phyloP scores from a whole-genome alignment of 2,329 filamentous ascomycete species.

The Pestalotiopsis sp. region DNA sequence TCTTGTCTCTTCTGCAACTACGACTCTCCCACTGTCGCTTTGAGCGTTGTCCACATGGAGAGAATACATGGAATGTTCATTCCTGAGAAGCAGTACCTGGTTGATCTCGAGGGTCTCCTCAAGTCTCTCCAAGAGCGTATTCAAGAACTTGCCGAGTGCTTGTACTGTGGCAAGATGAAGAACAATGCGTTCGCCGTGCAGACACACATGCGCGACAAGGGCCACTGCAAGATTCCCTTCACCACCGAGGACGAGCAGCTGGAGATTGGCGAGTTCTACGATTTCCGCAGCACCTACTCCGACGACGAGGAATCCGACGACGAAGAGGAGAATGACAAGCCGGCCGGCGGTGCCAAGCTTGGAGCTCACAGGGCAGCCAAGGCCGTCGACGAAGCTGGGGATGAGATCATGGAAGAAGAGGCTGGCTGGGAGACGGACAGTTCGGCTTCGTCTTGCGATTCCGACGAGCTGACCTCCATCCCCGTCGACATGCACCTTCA shows the following conservation, averaged over 20 bases:
- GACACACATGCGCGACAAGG: constrained; percentile 96
- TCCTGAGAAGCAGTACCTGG: constrained; percentile 83
- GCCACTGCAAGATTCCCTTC: constrained; percentile 96
- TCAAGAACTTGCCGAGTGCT: constrained; percentile 77
- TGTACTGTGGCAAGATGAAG: constrained; percentile 85
- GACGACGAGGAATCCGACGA: constrained; percentile 61
- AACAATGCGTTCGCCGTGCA: constrained; percentile 79
- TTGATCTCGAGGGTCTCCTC: constrained; percentile 80
- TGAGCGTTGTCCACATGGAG: constrained; percentile 88
- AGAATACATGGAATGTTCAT: constrained; percentile 95
- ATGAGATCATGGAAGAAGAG: constrained; percentile 54
- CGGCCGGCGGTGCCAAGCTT: constrained; percentile 68
- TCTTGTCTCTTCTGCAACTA: constrained; percentile 92
- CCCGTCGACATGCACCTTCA: constrained; percentile 73
- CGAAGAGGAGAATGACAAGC: constrained; percentile 54
- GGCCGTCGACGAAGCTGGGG: constrained; percentile 52
- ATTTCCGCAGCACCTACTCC: constrained; percentile 94
- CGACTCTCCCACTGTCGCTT: constrained; percentile 71
- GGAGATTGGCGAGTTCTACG: constrained; percentile 94
- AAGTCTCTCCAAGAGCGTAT: constrained; percentile 80
- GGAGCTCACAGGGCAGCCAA: constrained; percentile 61
- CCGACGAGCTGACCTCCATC: constrained; percentile 78
- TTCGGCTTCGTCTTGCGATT: constrained; percentile 84
- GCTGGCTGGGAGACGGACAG: constrained; percentile 95
- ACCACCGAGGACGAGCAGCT: constrained; percentile 86